Evolutionary conservation across 2,329 filamentous ascomycete species (phyloP).

Genomic region (Colletotrichum tamarilloi): DNA sequence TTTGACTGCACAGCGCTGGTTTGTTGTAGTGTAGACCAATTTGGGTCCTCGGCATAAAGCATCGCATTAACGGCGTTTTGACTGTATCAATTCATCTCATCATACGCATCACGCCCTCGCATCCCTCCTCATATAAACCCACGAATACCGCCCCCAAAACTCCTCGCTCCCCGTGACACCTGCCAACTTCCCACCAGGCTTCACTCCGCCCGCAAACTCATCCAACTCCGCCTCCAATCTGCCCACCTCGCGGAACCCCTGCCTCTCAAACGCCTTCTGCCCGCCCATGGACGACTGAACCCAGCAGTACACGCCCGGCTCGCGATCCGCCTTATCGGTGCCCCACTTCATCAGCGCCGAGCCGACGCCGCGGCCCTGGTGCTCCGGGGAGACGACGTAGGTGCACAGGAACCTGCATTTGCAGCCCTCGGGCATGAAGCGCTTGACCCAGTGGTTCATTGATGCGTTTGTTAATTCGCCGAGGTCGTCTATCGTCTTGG

Average conservation of each 20-base stretch:
- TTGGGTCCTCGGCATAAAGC: neutral
- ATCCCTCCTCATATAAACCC: constrained; percentile 47
- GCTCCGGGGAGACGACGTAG: constrained; percentile 45
- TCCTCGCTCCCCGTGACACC: constrained; percentile 31
- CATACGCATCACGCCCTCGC: neutral
- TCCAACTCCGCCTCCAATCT: constrained; percentile 16
- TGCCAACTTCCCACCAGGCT: neutral
- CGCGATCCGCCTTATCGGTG: constrained; percentile 42
- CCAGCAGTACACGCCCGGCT: constrained; percentile 42
- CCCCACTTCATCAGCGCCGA: constrained; percentile 47
- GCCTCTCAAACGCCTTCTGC: constrained; percentile 42
- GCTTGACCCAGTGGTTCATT: constrained; percentile 41
- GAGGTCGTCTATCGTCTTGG: constrained; percentile 41
- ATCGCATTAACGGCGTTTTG: neutral
- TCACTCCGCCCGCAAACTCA: neutral
- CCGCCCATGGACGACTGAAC: constrained; percentile 43
- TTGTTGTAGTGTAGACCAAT: neutral
- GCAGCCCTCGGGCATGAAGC: constrained; percentile 40
- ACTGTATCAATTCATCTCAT: neutral
- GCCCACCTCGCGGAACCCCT: constrained; percentile 41
- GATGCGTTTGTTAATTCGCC: constrained; percentile 44
- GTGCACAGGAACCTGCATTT: constrained; percentile 49
- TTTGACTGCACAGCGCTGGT: neutral
- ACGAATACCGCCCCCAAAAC: constrained; percentile 38
- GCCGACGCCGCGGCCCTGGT: constrained; percentile 47